phyloP scores from a whole-genome alignment of 108 stramenopile genomes.

The Epithemia pelagica region DNA sequence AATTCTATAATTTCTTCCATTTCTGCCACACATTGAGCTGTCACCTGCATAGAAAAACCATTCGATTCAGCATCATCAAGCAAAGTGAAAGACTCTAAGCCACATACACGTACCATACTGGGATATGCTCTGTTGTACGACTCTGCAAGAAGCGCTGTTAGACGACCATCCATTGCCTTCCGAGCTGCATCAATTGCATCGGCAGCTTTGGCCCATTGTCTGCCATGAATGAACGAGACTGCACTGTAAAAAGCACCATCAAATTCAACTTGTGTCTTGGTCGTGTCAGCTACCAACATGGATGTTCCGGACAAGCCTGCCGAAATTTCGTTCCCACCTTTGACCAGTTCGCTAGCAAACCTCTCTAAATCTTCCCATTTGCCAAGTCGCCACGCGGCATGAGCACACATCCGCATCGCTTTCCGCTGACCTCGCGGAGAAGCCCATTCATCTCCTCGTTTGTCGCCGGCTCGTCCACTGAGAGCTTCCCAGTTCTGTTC shows the following conservation, averaged over 20 bases:
- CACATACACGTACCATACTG: constrained; percentile 6
- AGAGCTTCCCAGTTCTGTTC: constrained; percentile 54
- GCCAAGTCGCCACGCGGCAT: constrained; percentile 90
- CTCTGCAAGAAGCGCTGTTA: constrained; percentile 92
- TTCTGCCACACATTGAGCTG: constrained; percentile 82
- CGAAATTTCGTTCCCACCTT: constrained; percentile 19
- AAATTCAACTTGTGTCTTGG: constrained; percentile 46
- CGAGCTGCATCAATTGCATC: constrained; percentile 80
- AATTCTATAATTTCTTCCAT: constrained; percentile 94
- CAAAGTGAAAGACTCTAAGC: neutral
- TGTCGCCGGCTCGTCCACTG: neutral
- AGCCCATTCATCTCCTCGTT: constrained; percentile 5
- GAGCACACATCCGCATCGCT: constrained; percentile 78
- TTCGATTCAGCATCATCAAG: constrained; percentile 61
- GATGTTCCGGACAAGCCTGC: neutral
- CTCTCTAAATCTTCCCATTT: constrained; percentile 89
- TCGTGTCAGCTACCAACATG: constrained; percentile 1
- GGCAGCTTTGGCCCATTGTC: constrained; percentile 71
- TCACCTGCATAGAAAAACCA: constrained; percentile 86
- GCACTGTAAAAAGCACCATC: constrained; percentile 93
- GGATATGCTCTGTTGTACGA: constrained; percentile 33
- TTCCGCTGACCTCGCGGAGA: constrained; percentile 43
- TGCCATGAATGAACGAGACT: constrained; percentile 81
- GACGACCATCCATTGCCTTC: constrained; percentile 79
- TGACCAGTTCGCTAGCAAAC: constrained; percentile 59